Evolutionary conservation across 129 eudicot genomes (phyloP).

Genomic region (Cynara cardunculus): DNA sequence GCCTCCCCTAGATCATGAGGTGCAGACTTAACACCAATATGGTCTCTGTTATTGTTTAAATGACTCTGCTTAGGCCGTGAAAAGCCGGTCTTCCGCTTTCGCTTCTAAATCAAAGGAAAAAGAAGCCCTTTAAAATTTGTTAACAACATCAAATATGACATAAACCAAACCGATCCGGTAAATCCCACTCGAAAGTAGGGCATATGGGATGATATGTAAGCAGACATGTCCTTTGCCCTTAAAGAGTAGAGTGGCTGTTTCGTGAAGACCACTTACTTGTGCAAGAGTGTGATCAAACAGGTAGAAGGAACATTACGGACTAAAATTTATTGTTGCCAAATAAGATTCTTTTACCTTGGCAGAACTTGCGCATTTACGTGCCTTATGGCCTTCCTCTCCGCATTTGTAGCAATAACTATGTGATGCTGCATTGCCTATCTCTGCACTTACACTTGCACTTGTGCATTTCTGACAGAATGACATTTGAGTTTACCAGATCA

Average conservation of each 20-base stretch:
- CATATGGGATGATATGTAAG: too few relatives aligned
- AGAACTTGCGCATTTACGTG: constrained; percentile 59
- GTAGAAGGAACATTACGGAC: not conserved
- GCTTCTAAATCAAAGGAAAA: constrained; percentile 22
- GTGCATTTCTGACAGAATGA: constrained; percentile 36
- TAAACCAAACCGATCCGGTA: not conserved
- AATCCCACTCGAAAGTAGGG: not conserved
- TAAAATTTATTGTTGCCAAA: not conserved
- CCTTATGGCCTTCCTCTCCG: constrained; percentile 77
- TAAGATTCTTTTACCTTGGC: constrained; percentile 29
- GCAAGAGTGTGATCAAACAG: not conserved
- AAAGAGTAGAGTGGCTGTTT: too few relatives aligned
- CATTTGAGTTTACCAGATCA: not conserved
- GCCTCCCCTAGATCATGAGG: constrained; percentile 42
- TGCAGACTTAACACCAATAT: constrained; percentile 34
- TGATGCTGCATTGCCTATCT: constrained; percentile 28
- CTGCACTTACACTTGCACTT: constrained; percentile 25
- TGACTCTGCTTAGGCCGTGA: constrained; percentile 39
- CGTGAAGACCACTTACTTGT: too few relatives aligned
- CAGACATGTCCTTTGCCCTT: too few relatives aligned
- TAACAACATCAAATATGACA: not conserved
- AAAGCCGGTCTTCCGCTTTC: constrained; percentile 37
- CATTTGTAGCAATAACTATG: constrained; percentile 56
- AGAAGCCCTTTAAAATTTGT: not conserved
- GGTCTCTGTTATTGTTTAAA: constrained; percentile 27